Evolutionary conservation across 129 eudicot species (phyloP).

Genomic region (Centella asiatica): DNA sequence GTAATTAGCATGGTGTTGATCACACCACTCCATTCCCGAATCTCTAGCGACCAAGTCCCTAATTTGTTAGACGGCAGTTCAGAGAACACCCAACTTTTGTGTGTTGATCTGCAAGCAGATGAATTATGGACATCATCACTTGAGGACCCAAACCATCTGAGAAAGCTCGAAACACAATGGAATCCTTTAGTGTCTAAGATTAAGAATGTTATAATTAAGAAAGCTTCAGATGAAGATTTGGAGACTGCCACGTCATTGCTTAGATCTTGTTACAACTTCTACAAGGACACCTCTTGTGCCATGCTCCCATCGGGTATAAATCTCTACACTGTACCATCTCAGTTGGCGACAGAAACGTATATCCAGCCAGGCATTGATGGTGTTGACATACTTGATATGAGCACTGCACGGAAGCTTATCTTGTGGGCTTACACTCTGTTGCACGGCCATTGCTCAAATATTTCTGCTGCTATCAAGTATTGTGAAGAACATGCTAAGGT

Average conservation of each 20-base stretch:
- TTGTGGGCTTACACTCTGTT: conserved; percentile 86
- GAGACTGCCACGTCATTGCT: conserved; percentile 64
- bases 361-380: conserved; percentile 54
- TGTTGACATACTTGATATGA: conserved; percentile 58
- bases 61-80: conserved; percentile 28
- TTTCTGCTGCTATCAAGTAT: conserved; percentile 63
- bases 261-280: conserved; percentile 77
- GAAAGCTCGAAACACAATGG: conserved; percentile 61
- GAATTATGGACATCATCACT: conserved; percentile 78
- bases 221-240: conserved; percentile 64
- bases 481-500: conserved; percentile 94
- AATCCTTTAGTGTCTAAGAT: conserved; percentile 58
- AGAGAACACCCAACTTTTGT: conserved; percentile 53
- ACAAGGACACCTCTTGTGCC: conserved; percentile 69
- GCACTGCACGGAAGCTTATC: conserved; percentile 74
- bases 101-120: conserved; percentile 66
- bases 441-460: conserved; percentile 70
- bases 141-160: conserved; percentile 59
- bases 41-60: conserved; percentile 34
- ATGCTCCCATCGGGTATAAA: conserved; percentile 71
- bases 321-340: conserved; percentile 70
- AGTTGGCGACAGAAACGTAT: conserved; percentile 45
- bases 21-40: conserved; percentile 59
- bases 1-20: conserved; percentile 64
- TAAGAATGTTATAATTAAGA: conserved; percentile 69